phyloP scores from a whole-genome alignment of 129 eudicot genomes.

The Gnaphalium uliginosum region DNA sequence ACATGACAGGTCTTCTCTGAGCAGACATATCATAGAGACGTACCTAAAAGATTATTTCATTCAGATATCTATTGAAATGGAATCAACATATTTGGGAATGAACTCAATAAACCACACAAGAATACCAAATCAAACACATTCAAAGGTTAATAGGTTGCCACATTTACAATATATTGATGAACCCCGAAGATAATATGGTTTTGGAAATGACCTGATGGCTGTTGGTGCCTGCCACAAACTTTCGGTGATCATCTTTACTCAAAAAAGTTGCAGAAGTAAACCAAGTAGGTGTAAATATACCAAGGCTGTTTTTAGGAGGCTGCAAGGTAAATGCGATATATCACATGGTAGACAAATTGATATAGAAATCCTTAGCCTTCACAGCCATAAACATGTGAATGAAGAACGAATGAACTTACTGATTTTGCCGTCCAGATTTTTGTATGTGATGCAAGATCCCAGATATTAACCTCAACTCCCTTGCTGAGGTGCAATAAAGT shows the following conservation, averaged over 20 bases:
- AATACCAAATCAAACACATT: neutral
- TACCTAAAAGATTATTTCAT: conserved; percentile 49
- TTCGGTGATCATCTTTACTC: conserved; percentile 82
- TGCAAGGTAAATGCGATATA: conserved; percentile 35
- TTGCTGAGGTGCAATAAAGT: conserved; percentile 50
- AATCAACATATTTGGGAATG: neutral
- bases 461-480: conserved; percentile 84
- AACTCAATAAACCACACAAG: neutral
- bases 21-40: conserved; percentile 90
- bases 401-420: conserved; percentile 42
- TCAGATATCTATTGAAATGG: neutral
- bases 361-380: conserved; percentile 5
- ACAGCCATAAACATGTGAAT: conserved; percentile 1
- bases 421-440: conserved; percentile 93
- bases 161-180: neutral
- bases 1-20: conserved; percentile 93
- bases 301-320: conserved; percentile 93
- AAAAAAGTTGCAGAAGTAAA: conserved; percentile 90
- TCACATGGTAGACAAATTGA: conserved; percentile 10
- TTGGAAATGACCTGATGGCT: conserved; percentile 67
- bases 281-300: conserved; percentile 88
- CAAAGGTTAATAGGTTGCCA: neutral
- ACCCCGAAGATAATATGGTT: neutral
- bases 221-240: conserved; percentile 86
- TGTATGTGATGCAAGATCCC: conserved; percentile 76